These are phyloP conservation scores for Chalciporus pseudorubinellus DNA, from an alignment of 768 basidiomycete genomes.

Conservation along the genomic window DNA sequence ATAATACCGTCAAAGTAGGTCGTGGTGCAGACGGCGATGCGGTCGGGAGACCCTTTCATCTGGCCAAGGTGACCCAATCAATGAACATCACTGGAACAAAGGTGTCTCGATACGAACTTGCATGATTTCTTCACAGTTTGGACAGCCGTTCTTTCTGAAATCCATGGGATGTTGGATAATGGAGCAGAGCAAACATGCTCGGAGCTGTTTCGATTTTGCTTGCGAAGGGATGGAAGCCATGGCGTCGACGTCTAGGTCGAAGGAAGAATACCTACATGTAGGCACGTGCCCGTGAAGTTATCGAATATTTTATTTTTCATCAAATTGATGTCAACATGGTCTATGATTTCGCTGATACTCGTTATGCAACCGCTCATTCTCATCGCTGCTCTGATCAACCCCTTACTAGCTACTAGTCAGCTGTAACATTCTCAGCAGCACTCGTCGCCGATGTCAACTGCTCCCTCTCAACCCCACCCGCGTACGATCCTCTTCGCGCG, in stretches of 20 bases:
- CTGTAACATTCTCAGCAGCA: neutral
- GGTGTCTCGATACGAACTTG: conserved; percentile 54
- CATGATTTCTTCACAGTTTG: conserved; percentile 95
- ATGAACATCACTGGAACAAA: neutral
- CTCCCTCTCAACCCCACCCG: conserved; percentile 35
- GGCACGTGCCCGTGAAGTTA: neutral
- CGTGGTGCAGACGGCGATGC: conserved; percentile 84
- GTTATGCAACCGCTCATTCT: no score
- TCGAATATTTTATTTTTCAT: no score
- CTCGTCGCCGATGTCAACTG: conserved; percentile 1
- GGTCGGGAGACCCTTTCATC: conserved; percentile 87
- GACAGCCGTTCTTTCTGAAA: conserved; percentile 85
- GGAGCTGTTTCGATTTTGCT: conserved; percentile 68
- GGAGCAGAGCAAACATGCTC: conserved; percentile 93
- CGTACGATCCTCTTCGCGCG: conserved; percentile 76
- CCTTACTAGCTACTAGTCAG: no score
- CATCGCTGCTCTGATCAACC: no score
- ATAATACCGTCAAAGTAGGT: conserved; percentile 92
- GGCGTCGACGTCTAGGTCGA: neutral
- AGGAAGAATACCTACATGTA: neutral
- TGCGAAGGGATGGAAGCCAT: conserved; percentile 54
- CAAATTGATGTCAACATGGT: no score
- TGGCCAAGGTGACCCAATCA: conserved; percentile 30
- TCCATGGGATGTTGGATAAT: conserved; percentile 82
- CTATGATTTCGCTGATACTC: no score